These are phyloP conservation scores for Hypsizygus marmoreus DNA, from an alignment of 768 basidiomycete species.

Conservation along the genomic window DNA sequence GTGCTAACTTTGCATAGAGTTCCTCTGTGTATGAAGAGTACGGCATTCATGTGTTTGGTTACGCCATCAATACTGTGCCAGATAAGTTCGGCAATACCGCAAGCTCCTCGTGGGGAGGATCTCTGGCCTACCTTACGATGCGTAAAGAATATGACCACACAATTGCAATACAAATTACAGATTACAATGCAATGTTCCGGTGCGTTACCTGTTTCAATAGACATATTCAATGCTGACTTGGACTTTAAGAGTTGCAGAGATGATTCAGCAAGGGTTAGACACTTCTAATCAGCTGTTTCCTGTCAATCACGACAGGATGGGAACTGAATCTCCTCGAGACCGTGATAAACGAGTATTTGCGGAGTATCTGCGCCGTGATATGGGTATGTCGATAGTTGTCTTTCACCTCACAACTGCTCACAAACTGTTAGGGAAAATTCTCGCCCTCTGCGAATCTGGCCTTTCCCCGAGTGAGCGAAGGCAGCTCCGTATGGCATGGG, in stretches of 20 bases:
- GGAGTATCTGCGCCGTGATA: not conserved
- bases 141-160: not conserved
- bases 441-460: not conserved
- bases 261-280: not conserved
- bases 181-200: not conserved
- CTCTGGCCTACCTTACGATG: not conserved
- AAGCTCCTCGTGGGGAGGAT: not conserved
- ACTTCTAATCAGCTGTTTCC: not conserved
- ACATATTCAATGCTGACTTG: not conserved
- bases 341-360: not conserved
- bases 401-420: not conserved
- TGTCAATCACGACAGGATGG: no score
- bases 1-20: not conserved
- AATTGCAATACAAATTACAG: not conserved
- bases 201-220: not conserved
- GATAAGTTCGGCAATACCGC: not conserved
- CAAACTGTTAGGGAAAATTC: not conserved
- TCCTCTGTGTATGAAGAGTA: not conserved
- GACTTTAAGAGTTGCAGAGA: not conserved
- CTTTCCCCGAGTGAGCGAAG: not conserved
- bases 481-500: not conserved
- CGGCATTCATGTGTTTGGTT: constrained; percentile 2
- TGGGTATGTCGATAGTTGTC: no score
- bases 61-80: not conserved
- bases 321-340: not conserved